Conservation (phyloP, 2,329 filamentous ascomycete genomes). For the Colletotrichum sojae region DNA sequence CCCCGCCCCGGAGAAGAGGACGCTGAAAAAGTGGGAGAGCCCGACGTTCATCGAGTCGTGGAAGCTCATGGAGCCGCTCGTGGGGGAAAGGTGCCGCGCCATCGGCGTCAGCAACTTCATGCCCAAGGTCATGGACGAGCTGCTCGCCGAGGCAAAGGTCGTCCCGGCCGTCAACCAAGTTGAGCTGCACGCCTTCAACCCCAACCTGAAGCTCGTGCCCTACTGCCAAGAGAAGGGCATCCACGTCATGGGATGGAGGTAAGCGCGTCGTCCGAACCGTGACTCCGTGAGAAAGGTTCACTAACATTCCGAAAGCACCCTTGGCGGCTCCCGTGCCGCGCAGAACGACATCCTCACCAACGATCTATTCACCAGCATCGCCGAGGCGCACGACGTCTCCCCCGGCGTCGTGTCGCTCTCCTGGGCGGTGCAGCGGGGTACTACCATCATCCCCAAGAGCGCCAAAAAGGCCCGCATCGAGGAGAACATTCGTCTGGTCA, state of each 20-base stretch:
- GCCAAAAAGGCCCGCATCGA: constrained; percentile 42
- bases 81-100: constrained; percentile 45
- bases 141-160: constrained; percentile 45
- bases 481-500: constrained; percentile 46
- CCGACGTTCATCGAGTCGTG: constrained; percentile 48
- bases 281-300: no score
- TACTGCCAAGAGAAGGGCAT: constrained; percentile 51
- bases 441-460: constrained; percentile 47
- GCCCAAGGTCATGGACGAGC: constrained; percentile 47
- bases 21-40: constrained; percentile 43
- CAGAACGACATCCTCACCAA: constrained; percentile 43
- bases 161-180: constrained; percentile 51
- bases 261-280: background rate
- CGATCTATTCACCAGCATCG: constrained; percentile 45
- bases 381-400: constrained; percentile 44
- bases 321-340: constrained; percentile 30
- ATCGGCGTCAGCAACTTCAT: constrained; percentile 53
- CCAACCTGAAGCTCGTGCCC: constrained; percentile 48
- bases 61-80: constrained; percentile 48
- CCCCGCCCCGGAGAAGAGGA: constrained; percentile 42
- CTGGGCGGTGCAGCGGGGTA: constrained; percentile 47
- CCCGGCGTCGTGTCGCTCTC: constrained; percentile 46
- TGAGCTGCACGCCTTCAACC: constrained; percentile 51
- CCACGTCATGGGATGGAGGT: constrained; percentile 49
- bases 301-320: constrained; percentile 10